Evolutionary conservation across 306 rosid species (phyloP), one percentile per base, ranked within the genome.

Genomic region (Gleditsia sinensis): DNA sequence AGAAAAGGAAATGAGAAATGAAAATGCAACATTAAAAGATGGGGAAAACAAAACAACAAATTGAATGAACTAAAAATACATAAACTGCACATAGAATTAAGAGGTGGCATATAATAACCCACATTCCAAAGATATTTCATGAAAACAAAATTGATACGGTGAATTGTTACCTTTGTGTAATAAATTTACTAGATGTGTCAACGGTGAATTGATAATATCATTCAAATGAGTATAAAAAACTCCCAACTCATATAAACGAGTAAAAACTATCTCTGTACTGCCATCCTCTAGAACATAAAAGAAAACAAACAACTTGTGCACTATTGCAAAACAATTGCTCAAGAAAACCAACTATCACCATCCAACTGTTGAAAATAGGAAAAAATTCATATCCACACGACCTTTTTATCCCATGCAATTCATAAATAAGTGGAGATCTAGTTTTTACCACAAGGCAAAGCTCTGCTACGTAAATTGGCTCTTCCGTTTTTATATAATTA

Each of bases 1-100:
- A 33, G 9, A 65, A 69, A 74, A 40, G 62, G 51, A 76, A 40
- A 74, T 55, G 32, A 37, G 74, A 16, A 78, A 75, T 70, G 57
- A 69, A 72, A 72, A 59, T 23, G 54, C 51, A 28, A 25, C 58
- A 51, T 12, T 55, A 63, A 20, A 67, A 61, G 42, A 67, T n/a
- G 17, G 59, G 12, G 56, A 74, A 17, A 53, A 74, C 51, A 33
- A 14, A 9, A n/a, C 48, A 51, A 39, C 36, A 67, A 53, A 33
- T 40, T 1, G 21, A 43, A 76, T 50, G 37, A 45, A 28, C 49
- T 57, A 14, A 39, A 73, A 48, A 36, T 28, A 19, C 70, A 61
- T 34, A 32, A 54, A 54, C 19, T 33, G 25, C 60, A 46, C 7
- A 69, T 20, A 49, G 63, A 74, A 68, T 33, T 74, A 59, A 72